A percentile compares a stretch with the other conserved stretches of the same genome.
Conservation (phyloP, 139 green algal species). For the Tetradesmus obliquus region DNA sequence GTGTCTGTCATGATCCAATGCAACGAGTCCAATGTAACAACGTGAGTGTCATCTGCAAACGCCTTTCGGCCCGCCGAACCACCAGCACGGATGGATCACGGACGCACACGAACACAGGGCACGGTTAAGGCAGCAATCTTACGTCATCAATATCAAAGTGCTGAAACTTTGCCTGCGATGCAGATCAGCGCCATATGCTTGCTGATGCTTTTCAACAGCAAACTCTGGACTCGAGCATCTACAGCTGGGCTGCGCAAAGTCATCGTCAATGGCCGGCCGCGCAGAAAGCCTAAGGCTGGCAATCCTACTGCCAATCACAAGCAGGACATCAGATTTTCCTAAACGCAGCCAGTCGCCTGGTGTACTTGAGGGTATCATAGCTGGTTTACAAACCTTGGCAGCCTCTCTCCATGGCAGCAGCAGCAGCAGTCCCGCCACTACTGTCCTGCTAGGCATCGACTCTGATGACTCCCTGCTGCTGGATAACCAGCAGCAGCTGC, state of each 20-base stretch:
- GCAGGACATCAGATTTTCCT: neutral
- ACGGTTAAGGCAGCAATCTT: too few species aligned
- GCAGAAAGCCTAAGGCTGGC: neutral
- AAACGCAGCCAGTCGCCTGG: neutral
- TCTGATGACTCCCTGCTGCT: neutral
- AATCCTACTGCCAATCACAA: neutral
- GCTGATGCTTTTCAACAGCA: neutral
- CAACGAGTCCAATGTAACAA: too few species aligned
- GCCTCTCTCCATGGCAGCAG: neutral
- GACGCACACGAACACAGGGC: too few species aligned
- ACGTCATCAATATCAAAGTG: too few species aligned
- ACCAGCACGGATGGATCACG: too few species aligned
- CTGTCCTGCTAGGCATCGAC: constrained; percentile 19
- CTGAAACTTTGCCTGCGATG: too few species aligned
- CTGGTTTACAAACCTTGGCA: neutral
- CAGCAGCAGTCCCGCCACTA: neutral
- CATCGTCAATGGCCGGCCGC: too few species aligned
- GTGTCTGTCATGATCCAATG: too few species aligned
- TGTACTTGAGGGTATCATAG: neutral
- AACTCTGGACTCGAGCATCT: neutral
- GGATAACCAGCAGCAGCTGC: neutral
- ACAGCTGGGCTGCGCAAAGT: too few species aligned
- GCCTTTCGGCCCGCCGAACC: too few species aligned
- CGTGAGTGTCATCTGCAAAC: too few species aligned
- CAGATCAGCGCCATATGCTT: neutral